These are phyloP conservation scores for Suillus americanus DNA, from an alignment of 768 basidiomycete species.

Conservation along the genomic window DNA sequence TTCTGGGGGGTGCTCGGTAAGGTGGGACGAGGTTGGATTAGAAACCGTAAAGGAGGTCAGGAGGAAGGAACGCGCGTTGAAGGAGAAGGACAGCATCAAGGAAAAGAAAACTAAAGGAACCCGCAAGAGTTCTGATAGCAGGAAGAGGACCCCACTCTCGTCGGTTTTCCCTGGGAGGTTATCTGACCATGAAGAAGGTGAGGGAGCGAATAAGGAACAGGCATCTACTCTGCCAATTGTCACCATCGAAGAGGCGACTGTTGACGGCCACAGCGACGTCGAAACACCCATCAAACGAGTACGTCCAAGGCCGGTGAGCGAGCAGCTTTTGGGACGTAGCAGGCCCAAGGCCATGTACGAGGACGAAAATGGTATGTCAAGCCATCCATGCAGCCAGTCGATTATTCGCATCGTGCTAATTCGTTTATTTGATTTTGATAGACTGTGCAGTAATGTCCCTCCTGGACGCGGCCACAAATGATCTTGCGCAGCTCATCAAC, in stretches of 20 bases:
- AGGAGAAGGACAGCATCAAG: constrained; percentile 33
- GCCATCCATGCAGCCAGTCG: background rate
- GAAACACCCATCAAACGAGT: constrained; percentile 40
- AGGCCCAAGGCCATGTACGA: constrained; percentile 51
- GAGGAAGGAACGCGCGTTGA: constrained; percentile 36
- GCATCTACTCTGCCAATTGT: constrained; percentile 26
- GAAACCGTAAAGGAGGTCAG: constrained; percentile 49
- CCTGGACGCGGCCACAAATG: constrained; percentile 78
- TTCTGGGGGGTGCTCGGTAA: constrained; percentile 42
- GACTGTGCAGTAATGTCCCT: constrained; percentile 58
- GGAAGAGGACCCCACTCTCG: constrained; percentile 51
- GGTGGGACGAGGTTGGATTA: constrained; percentile 52
- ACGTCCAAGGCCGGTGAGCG: constrained; percentile 60
- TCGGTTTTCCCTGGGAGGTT: constrained; percentile 57
- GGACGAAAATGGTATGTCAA: constrained; percentile 43
- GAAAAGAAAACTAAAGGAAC: constrained; percentile 27
- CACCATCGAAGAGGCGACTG: constrained; percentile 52
- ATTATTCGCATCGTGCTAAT: background rate
- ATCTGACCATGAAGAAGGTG: constrained; percentile 14
- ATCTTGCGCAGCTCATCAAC: constrained; percentile 75
- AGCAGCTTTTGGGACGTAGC: constrained; percentile 52
- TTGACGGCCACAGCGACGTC: constrained; percentile 40
- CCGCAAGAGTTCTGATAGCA: constrained; percentile 47
- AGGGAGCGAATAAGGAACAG: constrained; percentile 10
- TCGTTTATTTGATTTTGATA: constrained; percentile 14